These are phyloP conservation scores for Backusella liffmaniae DNA, from an alignment of 192 early-diverging fungal species.

Conservation along the genomic window DNA sequence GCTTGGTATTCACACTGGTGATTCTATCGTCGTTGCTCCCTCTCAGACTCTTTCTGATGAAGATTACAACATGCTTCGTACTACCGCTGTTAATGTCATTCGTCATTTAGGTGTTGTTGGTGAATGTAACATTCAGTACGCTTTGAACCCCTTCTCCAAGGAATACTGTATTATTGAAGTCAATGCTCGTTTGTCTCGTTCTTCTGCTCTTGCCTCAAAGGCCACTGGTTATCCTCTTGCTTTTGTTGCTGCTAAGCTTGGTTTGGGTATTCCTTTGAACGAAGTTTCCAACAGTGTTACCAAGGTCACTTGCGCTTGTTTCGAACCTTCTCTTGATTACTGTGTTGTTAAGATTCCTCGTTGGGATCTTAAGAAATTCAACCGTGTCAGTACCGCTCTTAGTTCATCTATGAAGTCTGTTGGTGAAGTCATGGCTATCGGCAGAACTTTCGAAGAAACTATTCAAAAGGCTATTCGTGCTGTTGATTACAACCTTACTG, in stretches of 20 bases:
- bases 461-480: conserved; percentile 95
- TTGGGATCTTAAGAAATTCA: conserved; percentile 97
- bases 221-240: conserved; percentile 99
- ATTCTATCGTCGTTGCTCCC: conserved; percentile 98
- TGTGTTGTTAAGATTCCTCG: conserved; percentile 82
- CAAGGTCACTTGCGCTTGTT: conserved; percentile 94
- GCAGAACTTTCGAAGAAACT: conserved; percentile 98
- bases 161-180: conserved; percentile 99
- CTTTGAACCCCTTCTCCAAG: conserved; percentile 88
- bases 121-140: conserved; percentile 99
- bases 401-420: conserved; percentile 96
- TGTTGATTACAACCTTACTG: conserved; percentile 84
- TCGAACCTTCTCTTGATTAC: conserved; percentile 97
- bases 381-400: conserved; percentile 86
- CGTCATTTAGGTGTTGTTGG: conserved; percentile 98
- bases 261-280: conserved; percentile 88
- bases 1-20: conserved; percentile 97
- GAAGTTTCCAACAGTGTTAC: conserved; percentile 95
- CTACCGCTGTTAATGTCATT: conserved; percentile 95
- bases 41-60: conserved; percentile 96
- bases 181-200: conserved; percentile 93
- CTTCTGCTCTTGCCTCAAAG: conserved; percentile 91
- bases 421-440: conserved; percentile 98
- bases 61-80: conserved; percentile 98
- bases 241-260: conserved; percentile 97